A percentile compares a stretch with the other conserved stretches of the same genome.
These are phyloP conservation scores for Acorus calamus DNA, from an alignment of 106 monocot species.

Conservation along the genomic window DNA sequence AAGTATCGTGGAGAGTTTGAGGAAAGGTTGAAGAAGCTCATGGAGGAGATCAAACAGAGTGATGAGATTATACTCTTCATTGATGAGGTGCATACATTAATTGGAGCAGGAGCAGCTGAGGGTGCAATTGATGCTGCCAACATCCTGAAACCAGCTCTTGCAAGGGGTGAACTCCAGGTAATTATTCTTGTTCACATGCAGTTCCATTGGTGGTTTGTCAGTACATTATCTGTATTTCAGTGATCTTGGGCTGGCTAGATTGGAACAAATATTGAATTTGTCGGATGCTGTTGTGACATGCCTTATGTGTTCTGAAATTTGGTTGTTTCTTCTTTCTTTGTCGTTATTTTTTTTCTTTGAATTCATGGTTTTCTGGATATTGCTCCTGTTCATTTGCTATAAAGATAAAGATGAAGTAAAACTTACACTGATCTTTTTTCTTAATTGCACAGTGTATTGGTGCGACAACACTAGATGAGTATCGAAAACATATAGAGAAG, in stretches of 20 bases:
- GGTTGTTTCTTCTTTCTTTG: too few species aligned
- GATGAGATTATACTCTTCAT: conserved; percentile 45
- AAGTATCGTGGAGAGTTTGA: conserved; percentile 38
- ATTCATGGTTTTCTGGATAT: too few species aligned
- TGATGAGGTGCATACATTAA: conserved; percentile 49
- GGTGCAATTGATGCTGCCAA: conserved; percentile 18
- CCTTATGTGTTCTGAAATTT: too few species aligned
- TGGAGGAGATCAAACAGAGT: conserved; percentile 49
- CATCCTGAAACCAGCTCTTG: conserved; percentile 47
- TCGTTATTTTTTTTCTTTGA: too few species aligned
- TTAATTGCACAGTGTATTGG: conserved; percentile 31
- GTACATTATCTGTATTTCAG: too few species aligned
- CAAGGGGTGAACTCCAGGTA: conserved; percentile 51
- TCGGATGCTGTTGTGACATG: too few species aligned
- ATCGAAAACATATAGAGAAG: conserved; percentile 45
- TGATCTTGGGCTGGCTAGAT: too few species aligned
- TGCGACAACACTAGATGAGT: conserved; percentile 44
- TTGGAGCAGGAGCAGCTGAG: conserved; percentile 34
- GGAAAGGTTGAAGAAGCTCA: conserved; percentile 33
- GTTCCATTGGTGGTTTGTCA: too few species aligned
- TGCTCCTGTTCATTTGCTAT: too few species aligned
- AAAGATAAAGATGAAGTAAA: too few species aligned
- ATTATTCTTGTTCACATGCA: not conserved
- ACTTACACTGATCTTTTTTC: not conserved
- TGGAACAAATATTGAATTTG: too few species aligned